Evolutionary conservation across 768 basidiomycete species (phyloP).

Genomic region (Strobilomyces confusus): DNA sequence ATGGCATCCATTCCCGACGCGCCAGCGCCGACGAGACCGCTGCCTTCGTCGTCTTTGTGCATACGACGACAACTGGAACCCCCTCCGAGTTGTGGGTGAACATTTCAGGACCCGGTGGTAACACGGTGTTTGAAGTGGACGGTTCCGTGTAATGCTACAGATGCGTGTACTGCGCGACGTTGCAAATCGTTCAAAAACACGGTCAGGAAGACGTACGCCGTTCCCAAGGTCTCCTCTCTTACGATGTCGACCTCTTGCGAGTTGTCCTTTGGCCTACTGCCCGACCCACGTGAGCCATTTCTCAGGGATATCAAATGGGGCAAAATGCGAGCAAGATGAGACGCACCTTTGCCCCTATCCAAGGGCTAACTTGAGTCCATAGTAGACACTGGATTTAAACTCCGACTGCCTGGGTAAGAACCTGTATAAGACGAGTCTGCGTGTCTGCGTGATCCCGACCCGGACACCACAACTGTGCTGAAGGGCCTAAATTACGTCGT

Average conservation of each 20-base stretch:
- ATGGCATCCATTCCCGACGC: conserved; percentile 83
- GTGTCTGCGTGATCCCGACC: too few species aligned
- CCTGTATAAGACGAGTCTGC: too few species aligned
- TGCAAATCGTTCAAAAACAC: neutral
- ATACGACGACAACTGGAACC: conserved; percentile 82
- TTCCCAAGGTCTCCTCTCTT: conserved; percentile 82
- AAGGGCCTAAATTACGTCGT: too few species aligned
- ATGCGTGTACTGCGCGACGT: conserved; percentile 66
- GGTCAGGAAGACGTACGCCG: conserved; percentile 52
- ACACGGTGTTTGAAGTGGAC: conserved; percentile 56
- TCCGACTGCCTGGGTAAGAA: too few species aligned
- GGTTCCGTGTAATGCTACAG: conserved; percentile 90
- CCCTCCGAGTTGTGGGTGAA: conserved; percentile 82
- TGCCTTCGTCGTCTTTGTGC: conserved; percentile 86
- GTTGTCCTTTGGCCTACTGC: conserved; percentile 65
- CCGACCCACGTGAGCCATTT: conserved; percentile 88
- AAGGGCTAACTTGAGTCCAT: too few species aligned
- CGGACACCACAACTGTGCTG: too few species aligned
- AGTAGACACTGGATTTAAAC: too few species aligned
- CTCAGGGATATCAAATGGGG: too few species aligned
- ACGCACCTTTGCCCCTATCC: too few species aligned
- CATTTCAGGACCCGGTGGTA: conserved; percentile 82
- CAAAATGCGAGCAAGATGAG: too few species aligned
- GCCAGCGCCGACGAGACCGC: conserved; percentile 63
- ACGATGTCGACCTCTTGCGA: conserved; percentile 69